These are phyloP conservation scores for Hemisphaericaspora xylofermentans DNA, from an alignment of 1,139 yeast species.

Conservation along the genomic window DNA sequence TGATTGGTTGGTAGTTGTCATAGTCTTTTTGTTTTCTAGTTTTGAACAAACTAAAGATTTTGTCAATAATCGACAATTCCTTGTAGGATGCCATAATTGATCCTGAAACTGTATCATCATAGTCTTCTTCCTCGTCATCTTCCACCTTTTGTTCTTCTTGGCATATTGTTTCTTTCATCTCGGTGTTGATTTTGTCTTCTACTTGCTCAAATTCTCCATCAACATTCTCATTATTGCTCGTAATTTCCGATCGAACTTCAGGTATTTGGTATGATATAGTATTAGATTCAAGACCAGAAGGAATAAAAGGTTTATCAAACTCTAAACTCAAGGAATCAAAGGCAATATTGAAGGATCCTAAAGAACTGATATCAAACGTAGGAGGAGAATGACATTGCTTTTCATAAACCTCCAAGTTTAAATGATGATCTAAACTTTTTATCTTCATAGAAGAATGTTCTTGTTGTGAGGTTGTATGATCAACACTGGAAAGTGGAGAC, in stretches of 20 bases:
- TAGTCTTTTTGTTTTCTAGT: slow-evolving; percentile 3
- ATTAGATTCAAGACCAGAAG: background rate
- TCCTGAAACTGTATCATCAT: background rate
- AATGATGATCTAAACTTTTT: background rate
- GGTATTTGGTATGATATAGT: too few relatives aligned
- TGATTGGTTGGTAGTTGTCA: background rate
- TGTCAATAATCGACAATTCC: slow-evolving; percentile 12
- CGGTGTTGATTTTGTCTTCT: background rate
- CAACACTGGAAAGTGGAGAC: slow-evolving; percentile 7
- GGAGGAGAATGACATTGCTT: background rate
- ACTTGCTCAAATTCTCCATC: background rate
- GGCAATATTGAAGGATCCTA: slow-evolving; percentile 9
- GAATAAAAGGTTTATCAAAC: slow-evolving; percentile 1
- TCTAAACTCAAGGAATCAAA: slow-evolving; percentile 9
- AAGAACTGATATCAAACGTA: slow-evolving; percentile 3
- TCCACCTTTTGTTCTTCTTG: background rate
- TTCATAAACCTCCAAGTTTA: slow-evolving; percentile 7
- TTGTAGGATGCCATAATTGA: slow-evolving; percentile 9
- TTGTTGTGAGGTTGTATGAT: background rate
- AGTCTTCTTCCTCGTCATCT: background rate
- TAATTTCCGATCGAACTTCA: too few relatives aligned
- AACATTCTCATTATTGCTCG: background rate
- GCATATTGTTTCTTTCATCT: background rate
- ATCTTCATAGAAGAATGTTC: background rate
- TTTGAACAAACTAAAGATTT: slow-evolving; percentile 8